Percentiles rank a stretch among this genome's conserved stretches.
These are phyloP conservation scores for Amylostereum areolatum DNA, from an alignment of 1,284 basidiomycete genomes.

Conservation along the genomic window DNA sequence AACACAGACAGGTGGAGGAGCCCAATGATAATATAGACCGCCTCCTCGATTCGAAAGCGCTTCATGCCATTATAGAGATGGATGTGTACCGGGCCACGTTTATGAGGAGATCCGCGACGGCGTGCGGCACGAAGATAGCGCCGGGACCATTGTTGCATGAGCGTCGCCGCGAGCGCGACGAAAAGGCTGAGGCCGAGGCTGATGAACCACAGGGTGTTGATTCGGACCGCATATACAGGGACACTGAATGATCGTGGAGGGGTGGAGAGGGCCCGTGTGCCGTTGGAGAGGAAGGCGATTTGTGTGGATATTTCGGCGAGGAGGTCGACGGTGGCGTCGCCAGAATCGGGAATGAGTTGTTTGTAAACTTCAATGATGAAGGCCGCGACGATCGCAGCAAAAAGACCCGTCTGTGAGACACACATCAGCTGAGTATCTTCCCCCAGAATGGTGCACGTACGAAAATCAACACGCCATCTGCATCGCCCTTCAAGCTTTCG, in stretches of 20 bases:
- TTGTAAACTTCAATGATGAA: slow-evolving; percentile 19
- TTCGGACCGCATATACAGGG: neutral
- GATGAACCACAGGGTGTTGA: slow-evolving; percentile 7
- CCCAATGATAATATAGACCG: neutral
- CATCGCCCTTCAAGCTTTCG: slow-evolving; percentile 7
- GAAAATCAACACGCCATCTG: slow-evolving; percentile 12
- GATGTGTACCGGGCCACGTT: neutral
- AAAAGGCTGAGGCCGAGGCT: slow-evolving; percentile 1
- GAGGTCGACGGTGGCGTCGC: slow-evolving; percentile 11
- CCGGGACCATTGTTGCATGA: slow-evolving; percentile 5
- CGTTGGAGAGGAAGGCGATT: slow-evolving; percentile 5
- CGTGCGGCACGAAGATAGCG: neutral
- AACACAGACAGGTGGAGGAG: neutral
- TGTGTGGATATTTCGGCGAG: slow-evolving; percentile 12
- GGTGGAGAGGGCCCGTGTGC: neutral
- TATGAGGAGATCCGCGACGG: neutral
- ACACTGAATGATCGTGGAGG: neutral
- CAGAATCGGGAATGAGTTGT: slow-evolving; percentile 14
- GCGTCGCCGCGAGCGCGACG: slow-evolving; percentile 4
- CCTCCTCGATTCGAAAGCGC: neutral
- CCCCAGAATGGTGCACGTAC: neutral
- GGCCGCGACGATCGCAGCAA: slow-evolving; percentile 21
- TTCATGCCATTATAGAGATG: neutral
- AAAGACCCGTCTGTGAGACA: slow-evolving; percentile 19
- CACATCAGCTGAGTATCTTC: no score